Conservation (phyloP, 192 early-diverging fungal genomes). For the Linnemannia hyalina region DNA sequence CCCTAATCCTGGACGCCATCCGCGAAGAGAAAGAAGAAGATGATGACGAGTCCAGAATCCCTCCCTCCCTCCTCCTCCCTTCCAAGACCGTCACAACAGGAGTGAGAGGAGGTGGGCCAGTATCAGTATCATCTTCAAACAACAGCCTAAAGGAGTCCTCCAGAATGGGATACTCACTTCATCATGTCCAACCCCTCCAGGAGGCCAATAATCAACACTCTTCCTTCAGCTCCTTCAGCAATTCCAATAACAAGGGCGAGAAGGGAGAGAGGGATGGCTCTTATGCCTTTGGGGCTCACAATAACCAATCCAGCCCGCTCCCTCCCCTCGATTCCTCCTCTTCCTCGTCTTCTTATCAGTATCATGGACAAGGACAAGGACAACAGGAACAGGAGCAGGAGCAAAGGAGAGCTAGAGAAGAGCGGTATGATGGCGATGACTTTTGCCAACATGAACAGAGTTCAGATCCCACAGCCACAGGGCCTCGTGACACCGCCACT, state of each 20-base stretch:
- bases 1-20: conserved; percentile 14
- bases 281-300: conserved; percentile 1
- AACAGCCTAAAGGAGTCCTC: neutral
- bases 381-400: neutral
- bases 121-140: neutral
- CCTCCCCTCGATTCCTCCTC: conserved; percentile 2
- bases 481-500: neutral
- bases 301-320: neutral
- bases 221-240: neutral
- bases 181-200: conserved; percentile 26
- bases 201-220: conserved; percentile 8
- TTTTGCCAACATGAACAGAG: neutral
- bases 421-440: too few relatives aligned
- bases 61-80: neutral
- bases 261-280: neutral
- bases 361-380: neutral
- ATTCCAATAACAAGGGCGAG: neutral
- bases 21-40: conserved; percentile 23
- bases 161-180: neutral
- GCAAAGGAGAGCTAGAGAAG: too few relatives aligned
- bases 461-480: neutral
- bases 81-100: neutral
- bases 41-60: neutral
- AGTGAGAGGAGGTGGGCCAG: neutral
- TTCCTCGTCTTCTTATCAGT: neutral